Conservation (phyloP, 176 grass and related monocot species). For the Microstegium vimineum region DNA sequence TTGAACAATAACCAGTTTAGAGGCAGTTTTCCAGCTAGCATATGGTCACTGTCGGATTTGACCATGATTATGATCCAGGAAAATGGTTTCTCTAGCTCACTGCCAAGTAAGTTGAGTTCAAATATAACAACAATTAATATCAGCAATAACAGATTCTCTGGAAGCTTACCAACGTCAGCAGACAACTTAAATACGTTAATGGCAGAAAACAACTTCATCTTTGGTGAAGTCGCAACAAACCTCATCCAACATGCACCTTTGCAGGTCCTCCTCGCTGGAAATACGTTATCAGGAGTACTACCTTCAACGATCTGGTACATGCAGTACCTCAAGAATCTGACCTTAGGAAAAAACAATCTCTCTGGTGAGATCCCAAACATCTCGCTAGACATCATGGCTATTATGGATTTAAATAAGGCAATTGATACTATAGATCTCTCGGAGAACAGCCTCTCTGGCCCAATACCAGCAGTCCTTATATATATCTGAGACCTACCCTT, state of each 20-base stretch:
- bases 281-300: not conserved
- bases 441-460: constrained; percentile 25
- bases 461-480: constrained; percentile 4
- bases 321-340: not conserved
- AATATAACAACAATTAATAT: not conserved
- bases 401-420: not conserved
- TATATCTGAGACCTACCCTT: not conserved
- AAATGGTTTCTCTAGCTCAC: not conserved
- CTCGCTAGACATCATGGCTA: not conserved
- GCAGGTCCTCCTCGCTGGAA: not conserved
- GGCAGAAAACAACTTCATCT: constrained; percentile 17
- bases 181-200: not conserved
- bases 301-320: not conserved
- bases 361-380: constrained; percentile 21
- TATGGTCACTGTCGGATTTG: not conserved
- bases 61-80: not conserved
- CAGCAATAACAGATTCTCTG: constrained; percentile 18
- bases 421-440: constrained; percentile 25
- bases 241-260: not conserved
- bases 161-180: not conserved
- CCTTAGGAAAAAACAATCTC: constrained; percentile 27
- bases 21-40: not conserved
- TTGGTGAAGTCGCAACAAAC: constrained; percentile 12
- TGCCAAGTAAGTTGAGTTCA: not conserved
- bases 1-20: not conserved